Evolutionary conservation across 2,329 filamentous ascomycete species (phyloP), one percentile per base, ranked within the genome.

Genomic region (Aspergillus glaucus): DNA sequence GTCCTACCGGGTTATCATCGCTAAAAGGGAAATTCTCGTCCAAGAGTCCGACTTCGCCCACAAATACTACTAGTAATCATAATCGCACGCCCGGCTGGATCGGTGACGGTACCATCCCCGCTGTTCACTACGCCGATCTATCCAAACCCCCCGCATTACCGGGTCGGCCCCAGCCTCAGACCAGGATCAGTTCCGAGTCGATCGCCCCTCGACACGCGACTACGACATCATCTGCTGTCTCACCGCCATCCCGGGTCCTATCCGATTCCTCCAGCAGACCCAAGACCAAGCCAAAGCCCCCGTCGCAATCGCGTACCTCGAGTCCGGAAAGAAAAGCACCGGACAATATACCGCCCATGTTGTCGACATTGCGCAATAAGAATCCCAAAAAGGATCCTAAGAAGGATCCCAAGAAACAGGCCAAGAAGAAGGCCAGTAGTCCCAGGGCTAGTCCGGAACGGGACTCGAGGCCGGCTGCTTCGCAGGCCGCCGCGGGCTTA

Each of bases 51-150:
- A 42, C 55, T n/a, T 55, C 65, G 36, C 58, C 55, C 46, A 59
- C 55, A 3, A 22, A 19, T 8, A 22, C 10, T 40, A 15, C 17
- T 40, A 40, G 17, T 21, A 10, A 19, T 22, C 2, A 40, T 40
- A 40, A 12, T 22, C 8, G 15, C 42, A 62, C 66, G 8, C 64
- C 68, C 9, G 83, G 81, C 3, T 91, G 82, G 76, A 86, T 95
- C 60, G 90, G 88, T 37, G 79, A 85, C 54, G 87, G 88, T 10
- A 93, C 88, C 1, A 85, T 95, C 54, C 88, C 88, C 43, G 86
- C 87, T 6, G 80, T 91, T 44, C 84, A 79, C 51, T 95, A 94
- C 63, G 79, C 83, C 4, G 86, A 94, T 57, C 75, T 95, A n/a
- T 86, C 87, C n/a, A 82, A 84, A 49, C 86, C 86, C 10, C 70